Base-by-base conservation (phyloP, 495 filamentous ascomycete species). In the Hypomontagnella submonticulosa region DNA sequence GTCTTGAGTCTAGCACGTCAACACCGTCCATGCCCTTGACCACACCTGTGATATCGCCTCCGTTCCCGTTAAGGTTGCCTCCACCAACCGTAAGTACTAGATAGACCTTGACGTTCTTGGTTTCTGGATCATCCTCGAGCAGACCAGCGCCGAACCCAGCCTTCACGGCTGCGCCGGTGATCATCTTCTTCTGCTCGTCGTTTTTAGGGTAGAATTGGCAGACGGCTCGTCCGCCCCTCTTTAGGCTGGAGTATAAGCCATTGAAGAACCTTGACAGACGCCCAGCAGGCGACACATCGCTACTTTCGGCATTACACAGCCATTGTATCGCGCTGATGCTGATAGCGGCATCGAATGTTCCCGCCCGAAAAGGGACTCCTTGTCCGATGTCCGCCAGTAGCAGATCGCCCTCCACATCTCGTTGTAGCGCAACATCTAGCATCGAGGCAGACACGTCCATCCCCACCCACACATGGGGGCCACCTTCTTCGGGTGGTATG, bases 191-290 rank as follows among this genome's bases (percentile, higher is more conserved):
- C 79, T 98, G 95, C 61, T 83, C 82, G 67, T 95, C 92, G 75
- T 99, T 97, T 79, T 95, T 96, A 3, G 95, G 96, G 75, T 99
- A 99, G 74, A 99, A 98, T 72, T 98, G 95, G 71, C 93, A 94
- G 18, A 98, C 95, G 1, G 96, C 95, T 38, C 91, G 85, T 18
- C 93, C 95, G 8, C 95, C 95, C 4, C 96, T 83, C 57, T 89
- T 84, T 55, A 99, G 76, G 74, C 87, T 89, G 16, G 90, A 87
- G 76, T 97, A 98, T 5, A 99, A 79, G n/a, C 91, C 91, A 59
- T 92, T 89, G 69, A 99, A 99, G 66, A 99, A 99, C 30, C 95
- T 83, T 27, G 83, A 80, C 43, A 99, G 72, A 12, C 96, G 82
- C 7, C 89, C 89, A 20, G 89, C 82, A 0, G 92, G 86, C 8